phyloP scores from a whole-genome alignment of 345 rosid species.

The Syzygium oleosum region DNA sequence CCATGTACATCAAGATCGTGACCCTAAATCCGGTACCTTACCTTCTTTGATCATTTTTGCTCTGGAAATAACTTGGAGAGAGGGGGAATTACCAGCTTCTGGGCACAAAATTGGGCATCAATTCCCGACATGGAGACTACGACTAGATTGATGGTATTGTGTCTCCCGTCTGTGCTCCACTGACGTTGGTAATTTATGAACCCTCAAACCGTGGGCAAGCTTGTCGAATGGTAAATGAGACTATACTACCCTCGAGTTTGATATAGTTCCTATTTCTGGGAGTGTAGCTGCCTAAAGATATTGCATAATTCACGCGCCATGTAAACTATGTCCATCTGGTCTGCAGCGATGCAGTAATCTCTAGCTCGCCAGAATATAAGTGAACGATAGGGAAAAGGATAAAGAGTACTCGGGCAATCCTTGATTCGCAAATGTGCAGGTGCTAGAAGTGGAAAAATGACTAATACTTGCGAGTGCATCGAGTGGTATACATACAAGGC shows the following conservation, averaged over 20 bases:
- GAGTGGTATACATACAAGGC: not conserved
- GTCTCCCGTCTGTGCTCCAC: not conserved
- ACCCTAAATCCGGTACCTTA: not conserved
- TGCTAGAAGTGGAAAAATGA: not conserved
- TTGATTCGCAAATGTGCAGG: not conserved
- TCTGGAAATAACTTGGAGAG: not conserved
- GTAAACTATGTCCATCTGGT: not conserved
- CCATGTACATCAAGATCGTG: not conserved
- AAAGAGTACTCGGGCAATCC: too few species aligned
- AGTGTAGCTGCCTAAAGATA: not conserved
- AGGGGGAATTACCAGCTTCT: not conserved
- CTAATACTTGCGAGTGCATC: not conserved
- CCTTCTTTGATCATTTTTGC: not conserved
- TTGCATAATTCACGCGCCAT: not conserved
- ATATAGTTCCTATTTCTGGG: not conserved
- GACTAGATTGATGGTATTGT: not conserved
- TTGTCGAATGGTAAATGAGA: not conserved
- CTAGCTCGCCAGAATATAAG: not conserved
- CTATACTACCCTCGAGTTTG: not conserved
- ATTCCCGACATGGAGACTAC: not conserved
- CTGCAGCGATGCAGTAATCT: not conserved
- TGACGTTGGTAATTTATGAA: not conserved
- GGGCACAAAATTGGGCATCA: not conserved
- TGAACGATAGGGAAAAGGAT: not conserved
- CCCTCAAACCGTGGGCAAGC: not conserved